Conservation (phyloP, 129 eudicot genomes). For the Pseudognaphalium luteoalbum region DNA sequence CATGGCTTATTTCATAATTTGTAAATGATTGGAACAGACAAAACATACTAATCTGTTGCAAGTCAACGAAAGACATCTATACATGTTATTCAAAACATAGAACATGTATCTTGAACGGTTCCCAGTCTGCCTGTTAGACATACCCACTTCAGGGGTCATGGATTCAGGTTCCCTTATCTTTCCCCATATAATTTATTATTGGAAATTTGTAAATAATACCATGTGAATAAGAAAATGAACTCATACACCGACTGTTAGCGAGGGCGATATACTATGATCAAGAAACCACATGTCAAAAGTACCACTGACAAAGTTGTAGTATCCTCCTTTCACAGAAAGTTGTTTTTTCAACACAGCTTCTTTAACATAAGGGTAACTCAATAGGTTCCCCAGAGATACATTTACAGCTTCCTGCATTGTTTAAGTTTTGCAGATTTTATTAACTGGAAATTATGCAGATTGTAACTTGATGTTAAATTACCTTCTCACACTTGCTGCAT, state of each 20-base stretch:
- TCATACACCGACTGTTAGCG: slow-evolving; percentile 31
- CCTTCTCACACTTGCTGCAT: slow-evolving; percentile 64
- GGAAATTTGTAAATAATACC: slow-evolving; percentile 11
- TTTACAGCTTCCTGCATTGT: slow-evolving; percentile 84
- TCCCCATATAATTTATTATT: not conserved
- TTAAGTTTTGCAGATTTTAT: not conserved
- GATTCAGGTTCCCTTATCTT: not conserved
- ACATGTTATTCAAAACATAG: slow-evolving; percentile 10
- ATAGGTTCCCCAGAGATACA: slow-evolving; percentile 67
- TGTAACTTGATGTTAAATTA: slow-evolving; percentile 29
- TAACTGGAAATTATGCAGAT: not conserved
- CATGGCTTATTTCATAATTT: too few relatives aligned
- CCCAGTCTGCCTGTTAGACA: not conserved
- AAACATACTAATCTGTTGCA: not conserved
- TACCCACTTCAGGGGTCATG: not conserved
- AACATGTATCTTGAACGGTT: slow-evolving; percentile 17
- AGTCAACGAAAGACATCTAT: not conserved
- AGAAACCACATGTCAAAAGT: slow-evolving; percentile 71
- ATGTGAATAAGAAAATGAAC: not conserved
- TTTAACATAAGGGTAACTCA: slow-evolving; percentile 77
- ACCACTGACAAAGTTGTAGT: slow-evolving; percentile 76
- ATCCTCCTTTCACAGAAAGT: slow-evolving; percentile 62
- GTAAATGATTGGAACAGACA: not conserved
- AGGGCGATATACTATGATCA: slow-evolving; percentile 51
- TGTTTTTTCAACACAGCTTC: slow-evolving; percentile 49